These are phyloP conservation scores for Rosa persica DNA, from an alignment of 306 rosid species.

Conservation along the genomic window DNA sequence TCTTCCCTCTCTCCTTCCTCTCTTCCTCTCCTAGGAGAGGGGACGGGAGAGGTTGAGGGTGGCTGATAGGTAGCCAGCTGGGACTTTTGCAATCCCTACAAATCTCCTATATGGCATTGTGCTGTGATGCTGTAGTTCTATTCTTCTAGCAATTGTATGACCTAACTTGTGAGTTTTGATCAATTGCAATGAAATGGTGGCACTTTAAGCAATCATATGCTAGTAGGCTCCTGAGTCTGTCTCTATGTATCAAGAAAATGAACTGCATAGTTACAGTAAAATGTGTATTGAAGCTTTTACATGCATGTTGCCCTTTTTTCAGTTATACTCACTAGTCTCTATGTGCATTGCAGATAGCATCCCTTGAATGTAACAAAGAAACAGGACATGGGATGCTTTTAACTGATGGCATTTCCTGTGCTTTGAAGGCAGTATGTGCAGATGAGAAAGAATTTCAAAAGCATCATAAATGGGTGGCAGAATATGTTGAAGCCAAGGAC, in stretches of 20 bases:
- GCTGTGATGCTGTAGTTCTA: background rate
- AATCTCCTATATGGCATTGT: background rate
- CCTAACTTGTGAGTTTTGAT: background rate
- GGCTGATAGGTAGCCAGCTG: background rate
- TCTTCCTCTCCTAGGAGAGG: background rate
- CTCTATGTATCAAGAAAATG: background rate
- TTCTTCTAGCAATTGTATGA: background rate
- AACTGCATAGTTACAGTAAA: background rate
- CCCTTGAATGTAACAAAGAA: slow-evolving; percentile 59
- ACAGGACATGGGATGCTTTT: slow-evolving; percentile 46
- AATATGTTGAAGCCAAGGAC: slow-evolving; percentile 41
- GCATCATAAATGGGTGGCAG: slow-evolving; percentile 35
- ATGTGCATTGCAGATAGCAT: slow-evolving; percentile 49
- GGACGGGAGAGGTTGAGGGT: background rate
- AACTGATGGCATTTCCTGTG: slow-evolving; percentile 46
- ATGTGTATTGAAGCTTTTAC: background rate
- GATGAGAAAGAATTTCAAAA: slow-evolving; percentile 44
- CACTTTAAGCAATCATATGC: background rate
- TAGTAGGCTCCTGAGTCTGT: background rate
- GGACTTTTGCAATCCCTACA: background rate
- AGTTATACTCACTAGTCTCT: slow-evolving; percentile 33
- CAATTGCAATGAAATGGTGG: background rate
- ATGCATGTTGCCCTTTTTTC: slow-evolving; percentile 15
- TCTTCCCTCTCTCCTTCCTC: background rate
- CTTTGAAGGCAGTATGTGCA: slow-evolving; percentile 43